These are phyloP conservation scores for Pestalotiopsis sp. DNA, from an alignment of 2,329 filamentous ascomycete genomes.

Conservation along the genomic window DNA sequence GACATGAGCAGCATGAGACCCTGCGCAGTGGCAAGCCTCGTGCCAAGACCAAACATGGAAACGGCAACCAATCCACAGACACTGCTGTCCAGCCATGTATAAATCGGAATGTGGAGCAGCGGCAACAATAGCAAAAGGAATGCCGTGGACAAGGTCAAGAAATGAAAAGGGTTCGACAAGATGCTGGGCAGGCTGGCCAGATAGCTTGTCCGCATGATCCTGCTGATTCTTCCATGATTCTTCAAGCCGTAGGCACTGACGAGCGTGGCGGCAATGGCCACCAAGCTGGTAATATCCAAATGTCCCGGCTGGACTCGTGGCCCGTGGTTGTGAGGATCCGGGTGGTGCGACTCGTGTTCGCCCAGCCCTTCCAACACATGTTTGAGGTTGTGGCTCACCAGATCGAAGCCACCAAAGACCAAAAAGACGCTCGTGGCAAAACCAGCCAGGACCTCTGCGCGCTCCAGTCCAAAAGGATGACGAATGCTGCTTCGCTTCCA, in stretches of 20 bases:
- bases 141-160: slow-evolving; percentile 88
- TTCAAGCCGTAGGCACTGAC: slow-evolving; percentile 84
- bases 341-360: slow-evolving; percentile 73
- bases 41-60: slow-evolving; percentile 86
- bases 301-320: slow-evolving; percentile 68
- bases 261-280: slow-evolving; percentile 81
- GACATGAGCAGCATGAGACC: slow-evolving; percentile 97
- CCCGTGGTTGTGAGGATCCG: slow-evolving; percentile 54
- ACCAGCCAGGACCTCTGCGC: slow-evolving; percentile 90
- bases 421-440: slow-evolving; percentile 96
- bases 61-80: slow-evolving; percentile 81
- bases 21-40: slow-evolving; percentile 80
- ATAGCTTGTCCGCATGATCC: slow-evolving; percentile 84
- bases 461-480: slow-evolving; percentile 90
- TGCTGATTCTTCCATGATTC: slow-evolving; percentile 91
- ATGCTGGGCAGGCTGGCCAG: slow-evolving; percentile 81
- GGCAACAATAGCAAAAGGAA: slow-evolving; percentile 79
- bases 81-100: slow-evolving; percentile 80
- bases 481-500: slow-evolving; percentile 92
- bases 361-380: slow-evolving; percentile 80
- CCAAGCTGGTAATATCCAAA: slow-evolving; percentile 78
- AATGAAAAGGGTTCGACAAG: slow-evolving; percentile 93
- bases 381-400: slow-evolving; percentile 91
- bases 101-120: slow-evolving; percentile 78
- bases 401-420: slow-evolving; percentile 95